These are phyloP conservation scores for Pyricularia sp. DNA, from an alignment of 2,329 filamentous ascomycete species.

Conservation along the genomic window DNA sequence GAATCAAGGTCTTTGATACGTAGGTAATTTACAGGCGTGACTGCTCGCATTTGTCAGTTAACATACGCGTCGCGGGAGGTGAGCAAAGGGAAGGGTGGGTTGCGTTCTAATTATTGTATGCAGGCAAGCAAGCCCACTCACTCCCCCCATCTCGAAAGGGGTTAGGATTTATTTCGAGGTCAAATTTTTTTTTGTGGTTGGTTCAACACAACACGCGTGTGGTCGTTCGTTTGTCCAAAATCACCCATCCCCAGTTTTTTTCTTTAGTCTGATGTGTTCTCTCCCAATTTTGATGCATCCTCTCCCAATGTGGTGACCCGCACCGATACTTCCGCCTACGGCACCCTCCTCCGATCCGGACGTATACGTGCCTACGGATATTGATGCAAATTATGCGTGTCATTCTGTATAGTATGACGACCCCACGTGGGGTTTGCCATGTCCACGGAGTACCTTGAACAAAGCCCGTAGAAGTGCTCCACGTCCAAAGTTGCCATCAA, in stretches of 20 bases:
- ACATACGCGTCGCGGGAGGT: background rate
- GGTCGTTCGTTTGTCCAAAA: background rate
- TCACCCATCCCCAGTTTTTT: background rate
- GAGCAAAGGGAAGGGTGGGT: background rate
- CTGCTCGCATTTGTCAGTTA: background rate
- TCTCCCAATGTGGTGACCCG: background rate
- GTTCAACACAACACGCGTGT: background rate
- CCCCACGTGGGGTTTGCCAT: background rate
- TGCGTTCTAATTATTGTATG: background rate
- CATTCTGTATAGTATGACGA: background rate
- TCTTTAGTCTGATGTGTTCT: background rate
- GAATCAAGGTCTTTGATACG: background rate
- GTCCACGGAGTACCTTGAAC: background rate
- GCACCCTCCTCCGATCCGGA: background rate
- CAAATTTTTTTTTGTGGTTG: background rate
- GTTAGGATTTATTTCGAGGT: background rate
- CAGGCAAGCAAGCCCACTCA: background rate
- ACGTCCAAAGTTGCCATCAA: background rate
- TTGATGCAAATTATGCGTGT: background rate
- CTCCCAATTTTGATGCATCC: background rate
- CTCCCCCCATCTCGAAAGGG: background rate
- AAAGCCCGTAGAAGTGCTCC: too few species aligned
- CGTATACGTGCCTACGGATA: background rate
- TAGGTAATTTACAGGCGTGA: background rate
- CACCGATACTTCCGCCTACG: background rate